Percentiles rank a stretch among this genome's conserved stretches.
Conservation (phyloP, 2,329 filamentous ascomycete genomes). For the Ceratocystis ficicola region DNA sequence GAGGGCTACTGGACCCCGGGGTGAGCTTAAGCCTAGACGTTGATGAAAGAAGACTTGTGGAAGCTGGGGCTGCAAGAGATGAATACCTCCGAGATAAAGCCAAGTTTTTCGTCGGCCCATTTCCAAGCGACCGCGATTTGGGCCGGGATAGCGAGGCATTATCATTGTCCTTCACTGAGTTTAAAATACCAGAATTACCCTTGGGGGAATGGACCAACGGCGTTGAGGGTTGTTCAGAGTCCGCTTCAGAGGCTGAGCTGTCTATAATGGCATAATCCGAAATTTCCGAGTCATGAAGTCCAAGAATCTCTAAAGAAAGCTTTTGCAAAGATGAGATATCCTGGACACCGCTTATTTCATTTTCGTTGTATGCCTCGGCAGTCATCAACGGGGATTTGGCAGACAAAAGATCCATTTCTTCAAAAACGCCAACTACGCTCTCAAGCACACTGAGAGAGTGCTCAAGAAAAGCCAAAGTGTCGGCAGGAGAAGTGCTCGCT, state of each 20-base stretch:
- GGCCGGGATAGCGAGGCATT: background rate
- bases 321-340: slow-evolving; percentile 17
- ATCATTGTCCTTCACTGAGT: background rate
- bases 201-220: slow-evolving; percentile 20
- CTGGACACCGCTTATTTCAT: background rate
- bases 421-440: background rate
- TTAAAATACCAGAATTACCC: background rate
- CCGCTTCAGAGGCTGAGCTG: slow-evolving; percentile 18
- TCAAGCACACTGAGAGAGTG: slow-evolving; percentile 3
- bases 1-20: slow-evolving; percentile 6
- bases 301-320: background rate
- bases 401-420: background rate
- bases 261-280: slow-evolving; percentile 18
- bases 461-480: slow-evolving; percentile 9
- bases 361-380: background rate
- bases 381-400: background rate
- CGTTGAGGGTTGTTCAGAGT: slow-evolving; percentile 16
- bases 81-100: background rate
- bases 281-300: background rate
- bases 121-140: slow-evolving; percentile 4
- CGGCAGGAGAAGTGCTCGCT: background rate
- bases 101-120: background rate
- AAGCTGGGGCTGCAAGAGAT: background rate
- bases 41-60: background rate
- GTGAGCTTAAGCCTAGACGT: background rate